phyloP scores from a whole-genome alignment of 2,329 filamentous ascomycete species.

The Pseudogymnoascus sp. region DNA sequence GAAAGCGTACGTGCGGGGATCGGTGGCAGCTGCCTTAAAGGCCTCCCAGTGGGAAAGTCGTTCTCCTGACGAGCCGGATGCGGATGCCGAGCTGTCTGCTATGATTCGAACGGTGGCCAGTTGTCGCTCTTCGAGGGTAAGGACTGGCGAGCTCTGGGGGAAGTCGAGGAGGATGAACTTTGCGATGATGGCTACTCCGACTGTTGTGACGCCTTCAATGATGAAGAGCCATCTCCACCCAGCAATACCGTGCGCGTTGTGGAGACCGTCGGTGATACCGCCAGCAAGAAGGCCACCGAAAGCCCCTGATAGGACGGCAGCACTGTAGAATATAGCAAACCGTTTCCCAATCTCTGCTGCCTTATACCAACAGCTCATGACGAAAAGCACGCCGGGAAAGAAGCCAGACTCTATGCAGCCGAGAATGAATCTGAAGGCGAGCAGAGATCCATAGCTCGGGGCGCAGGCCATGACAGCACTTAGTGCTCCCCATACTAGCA shows the following conservation, averaged over 20 bases:
- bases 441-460: constrained; percentile 38
- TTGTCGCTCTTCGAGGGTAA: constrained; percentile 32
- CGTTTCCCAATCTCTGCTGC: constrained; percentile 44
- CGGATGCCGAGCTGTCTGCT: constrained; percentile 32
- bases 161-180: constrained; percentile 42
- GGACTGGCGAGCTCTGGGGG: constrained; percentile 35
- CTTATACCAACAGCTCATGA: constrained; percentile 51
- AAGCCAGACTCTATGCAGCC: constrained; percentile 44
- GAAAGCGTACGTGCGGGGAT: constrained; percentile 41
- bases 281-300: constrained; percentile 40
- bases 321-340: constrained; percentile 49
- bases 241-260: constrained; percentile 37
- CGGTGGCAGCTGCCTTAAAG: constrained; percentile 33
- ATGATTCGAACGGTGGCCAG: constrained; percentile 38
- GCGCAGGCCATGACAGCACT: constrained; percentile 43
- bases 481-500: constrained; percentile 40
- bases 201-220: constrained; percentile 35
- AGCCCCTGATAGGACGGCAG: constrained; percentile 44
- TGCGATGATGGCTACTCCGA: constrained; percentile 32
- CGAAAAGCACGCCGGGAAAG: constrained; percentile 42
- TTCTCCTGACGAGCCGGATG: constrained; percentile 17
- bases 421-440: constrained; percentile 41
- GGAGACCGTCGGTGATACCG: constrained; percentile 32
- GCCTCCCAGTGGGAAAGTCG: constrained; percentile 29
- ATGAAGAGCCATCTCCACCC: constrained; percentile 49